Evolutionary conservation across 768 basidiomycete genomes (phyloP), one percentile per base, ranked within the genome.

Genomic region (Leccinum broughii): DNA sequence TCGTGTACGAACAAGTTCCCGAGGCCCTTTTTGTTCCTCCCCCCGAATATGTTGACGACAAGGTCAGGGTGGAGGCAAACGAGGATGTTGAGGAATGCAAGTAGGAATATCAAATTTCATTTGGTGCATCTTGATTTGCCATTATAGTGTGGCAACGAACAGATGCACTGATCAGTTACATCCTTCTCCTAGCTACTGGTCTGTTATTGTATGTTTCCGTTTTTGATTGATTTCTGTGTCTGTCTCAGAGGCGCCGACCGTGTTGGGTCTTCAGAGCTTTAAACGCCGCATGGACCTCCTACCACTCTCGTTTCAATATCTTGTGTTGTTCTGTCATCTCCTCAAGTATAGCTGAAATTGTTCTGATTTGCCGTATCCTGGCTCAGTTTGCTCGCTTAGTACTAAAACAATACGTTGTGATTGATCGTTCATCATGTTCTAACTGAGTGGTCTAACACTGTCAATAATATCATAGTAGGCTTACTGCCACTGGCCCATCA

Each of bases 1-100:
- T 78, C 32, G 76, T 78, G 4, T 83, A 81, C 59, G 80, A 80
- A 14, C 80, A 78, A 30, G 75, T 77, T 50, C 77, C 79, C 13
- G 85, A 84, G 58, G 75, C 81, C 39, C 65, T 82, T 44, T 74
- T 78, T 59, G 76, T 79, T 51, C 71, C 83, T 17, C 86, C 87
- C 24, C 88, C 87, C 20, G 71, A 78, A 62, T 89, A 89, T 72
- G 75, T 77, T 50, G 83, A 84, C 60, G 85, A 87, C 75, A 86
- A 86, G 72, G 72, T 72, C 55, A 73, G 59, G 32, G 39, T 64
- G 54, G 65, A 66, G 44, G 52, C 49, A 14, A 50, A 55, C 11
- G 60, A 60, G 26, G 61, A 57, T n/a, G 34, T 39, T 30, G 63
- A 62, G 59, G 65, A 61, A 53, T 28, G 5, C 62, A 62, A 70